These are phyloP conservation scores for Chaetomium tenue DNA, from an alignment of 495 filamentous ascomycete genomes.

Conservation along the genomic window DNA sequence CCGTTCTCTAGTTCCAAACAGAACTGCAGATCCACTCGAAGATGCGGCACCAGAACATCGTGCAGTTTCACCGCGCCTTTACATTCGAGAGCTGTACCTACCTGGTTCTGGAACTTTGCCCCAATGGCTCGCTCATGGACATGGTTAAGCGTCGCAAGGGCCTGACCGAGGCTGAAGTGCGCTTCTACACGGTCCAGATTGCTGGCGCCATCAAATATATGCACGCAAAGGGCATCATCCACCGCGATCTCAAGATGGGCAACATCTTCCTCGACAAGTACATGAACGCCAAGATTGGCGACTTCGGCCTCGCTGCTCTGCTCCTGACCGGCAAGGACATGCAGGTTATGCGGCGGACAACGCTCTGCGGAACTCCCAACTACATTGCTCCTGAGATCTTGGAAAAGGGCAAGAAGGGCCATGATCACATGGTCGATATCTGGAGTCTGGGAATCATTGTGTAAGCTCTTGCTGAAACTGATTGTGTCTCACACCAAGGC, in stretches of 20 bases:
- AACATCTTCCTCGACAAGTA: conserved; percentile 93
- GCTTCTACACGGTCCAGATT: conserved; percentile 89
- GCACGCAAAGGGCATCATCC: conserved; percentile 89
- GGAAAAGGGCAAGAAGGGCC: conserved; percentile 78
- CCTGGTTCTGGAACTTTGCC: conserved; percentile 89
- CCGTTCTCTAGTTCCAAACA: conserved; percentile 75
- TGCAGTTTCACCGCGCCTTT: conserved; percentile 92
- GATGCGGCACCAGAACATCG: conserved; percentile 90
- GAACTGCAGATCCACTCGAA: conserved; percentile 98
- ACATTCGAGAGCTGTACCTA: conserved; percentile 85
- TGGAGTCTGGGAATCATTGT: conserved; percentile 97
- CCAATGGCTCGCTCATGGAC: conserved; percentile 97
- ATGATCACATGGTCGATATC: conserved; percentile 88
- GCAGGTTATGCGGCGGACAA: conserved; percentile 71
- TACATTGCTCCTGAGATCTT: conserved; percentile 97
- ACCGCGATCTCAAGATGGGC: conserved; percentile 96
- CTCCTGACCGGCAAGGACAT: conserved; percentile 82
- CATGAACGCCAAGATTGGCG: conserved; percentile 97
- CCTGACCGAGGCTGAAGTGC: conserved; percentile 84
- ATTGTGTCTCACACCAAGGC: background rate
- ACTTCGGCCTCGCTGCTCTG: conserved; percentile 95
- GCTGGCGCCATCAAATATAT: conserved; percentile 96
- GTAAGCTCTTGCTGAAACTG: conserved; percentile 49
- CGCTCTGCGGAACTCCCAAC: conserved; percentile 94
- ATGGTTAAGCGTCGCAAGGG: conserved; percentile 88